Percentiles rank a stretch among this genome's conserved stretches.
These are phyloP conservation scores for Massarina eburnea DNA, from an alignment of 2,329 filamentous ascomycete species.

Conservation along the genomic window DNA sequence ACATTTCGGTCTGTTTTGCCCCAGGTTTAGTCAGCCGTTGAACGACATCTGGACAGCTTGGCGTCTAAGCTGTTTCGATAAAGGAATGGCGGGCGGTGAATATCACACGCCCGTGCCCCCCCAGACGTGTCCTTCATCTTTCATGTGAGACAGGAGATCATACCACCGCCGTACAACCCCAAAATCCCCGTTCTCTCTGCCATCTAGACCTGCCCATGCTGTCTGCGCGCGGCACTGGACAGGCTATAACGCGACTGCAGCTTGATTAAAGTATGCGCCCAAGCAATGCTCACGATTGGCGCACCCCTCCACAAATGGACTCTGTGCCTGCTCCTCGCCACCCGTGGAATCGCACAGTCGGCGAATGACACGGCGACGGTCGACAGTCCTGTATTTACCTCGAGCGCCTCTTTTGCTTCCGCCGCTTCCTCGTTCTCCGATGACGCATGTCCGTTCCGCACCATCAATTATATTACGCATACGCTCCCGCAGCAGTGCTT, in stretches of 20 bases:
- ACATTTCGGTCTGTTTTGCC: constrained; percentile 7
- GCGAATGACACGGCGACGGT: constrained; percentile 35
- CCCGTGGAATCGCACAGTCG: constrained; percentile 27
- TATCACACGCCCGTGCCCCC: constrained; percentile 7
- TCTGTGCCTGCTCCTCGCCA: constrained; percentile 33
- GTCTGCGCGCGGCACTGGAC: constrained; percentile 10
- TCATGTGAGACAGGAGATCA: constrained; percentile 1
- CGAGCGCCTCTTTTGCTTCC: constrained; percentile 19
- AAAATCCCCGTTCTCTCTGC: neutral
- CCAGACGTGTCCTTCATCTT: constrained; percentile 8
- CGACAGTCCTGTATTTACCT: constrained; percentile 26
- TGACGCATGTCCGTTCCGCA: constrained; percentile 56
- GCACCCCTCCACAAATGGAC: constrained; percentile 41
- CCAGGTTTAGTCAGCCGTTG: neutral
- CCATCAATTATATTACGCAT: constrained; percentile 81
- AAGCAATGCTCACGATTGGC: constrained; percentile 44
- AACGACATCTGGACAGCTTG: constrained; percentile 1
- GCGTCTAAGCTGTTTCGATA: constrained; percentile 4
- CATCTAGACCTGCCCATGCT: constrained; percentile 12
- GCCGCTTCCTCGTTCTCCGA: constrained; percentile 28
- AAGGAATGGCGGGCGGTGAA: constrained; percentile 18
- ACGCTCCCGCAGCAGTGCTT: constrained; percentile 75
- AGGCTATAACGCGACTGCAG: constrained; percentile 12
- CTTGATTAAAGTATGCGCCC: constrained; percentile 40
- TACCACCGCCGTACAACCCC: too few relatives aligned